Evolutionary conservation across 768 basidiomycete genomes (phyloP).

Genomic region (Hypholoma fasciculare): DNA sequence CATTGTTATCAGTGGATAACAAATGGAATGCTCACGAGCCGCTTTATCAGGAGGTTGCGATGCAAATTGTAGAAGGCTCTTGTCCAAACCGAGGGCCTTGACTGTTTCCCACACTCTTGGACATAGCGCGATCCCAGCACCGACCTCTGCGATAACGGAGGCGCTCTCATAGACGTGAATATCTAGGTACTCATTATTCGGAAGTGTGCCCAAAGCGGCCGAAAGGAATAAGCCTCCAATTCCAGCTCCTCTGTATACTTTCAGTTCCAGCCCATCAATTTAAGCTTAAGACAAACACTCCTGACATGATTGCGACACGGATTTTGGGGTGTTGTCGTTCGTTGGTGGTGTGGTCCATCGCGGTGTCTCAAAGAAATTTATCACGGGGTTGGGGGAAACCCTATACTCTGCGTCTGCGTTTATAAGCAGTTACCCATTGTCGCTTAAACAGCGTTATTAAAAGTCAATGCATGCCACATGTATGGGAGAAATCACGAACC

Average conservation of each 20-base stretch:
- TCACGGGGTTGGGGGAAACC: too few species aligned
- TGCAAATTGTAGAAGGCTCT: conserved; percentile 12
- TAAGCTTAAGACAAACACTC: too few species aligned
- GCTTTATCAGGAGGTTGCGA: conserved; percentile 11
- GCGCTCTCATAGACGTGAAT: conserved; percentile 44
- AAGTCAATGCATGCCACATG: neutral
- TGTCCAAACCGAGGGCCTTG: conserved; percentile 35
- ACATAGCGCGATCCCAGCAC: conserved; percentile 44
- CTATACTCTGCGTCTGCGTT: too few species aligned
- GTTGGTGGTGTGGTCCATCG: too few species aligned
- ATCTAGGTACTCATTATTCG: conserved; percentile 19
- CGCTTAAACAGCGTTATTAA: conserved; percentile 2
- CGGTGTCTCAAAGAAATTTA: too few species aligned
- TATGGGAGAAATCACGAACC: neutral
- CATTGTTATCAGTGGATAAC: too few species aligned
- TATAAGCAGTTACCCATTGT: conserved; percentile 6
- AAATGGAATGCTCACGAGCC: conserved; percentile 5
- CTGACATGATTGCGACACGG: too few species aligned
- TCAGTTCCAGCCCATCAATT: too few species aligned
- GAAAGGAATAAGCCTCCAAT: conserved; percentile 17
- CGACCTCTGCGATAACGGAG: conserved; percentile 36
- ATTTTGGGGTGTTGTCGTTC: too few species aligned
- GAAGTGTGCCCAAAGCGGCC: conserved; percentile 14
- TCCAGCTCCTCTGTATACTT: conserved; percentile 7
- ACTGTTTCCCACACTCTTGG: conserved; percentile 39